Evolutionary conservation across 2,329 filamentous ascomycete genomes (phyloP).

Genomic region (Pyrenochaeta sp.): DNA sequence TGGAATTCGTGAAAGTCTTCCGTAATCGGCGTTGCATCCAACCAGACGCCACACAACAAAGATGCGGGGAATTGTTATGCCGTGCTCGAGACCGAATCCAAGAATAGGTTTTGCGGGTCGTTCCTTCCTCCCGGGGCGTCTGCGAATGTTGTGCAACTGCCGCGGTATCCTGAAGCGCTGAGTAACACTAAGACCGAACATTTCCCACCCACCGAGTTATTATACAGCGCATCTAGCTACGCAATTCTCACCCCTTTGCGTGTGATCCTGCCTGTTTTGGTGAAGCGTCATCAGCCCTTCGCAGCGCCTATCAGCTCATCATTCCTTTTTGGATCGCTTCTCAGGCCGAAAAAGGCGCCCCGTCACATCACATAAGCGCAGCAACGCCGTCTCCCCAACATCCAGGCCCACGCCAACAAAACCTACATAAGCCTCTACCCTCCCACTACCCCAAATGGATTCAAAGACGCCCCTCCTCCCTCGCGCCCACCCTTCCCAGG

Average conservation of each 20-base stretch:
- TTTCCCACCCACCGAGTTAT: neutral
- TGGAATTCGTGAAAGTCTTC: conserved; percentile 24
- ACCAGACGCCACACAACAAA: conserved; percentile 10
- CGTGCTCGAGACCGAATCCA: conserved; percentile 2
- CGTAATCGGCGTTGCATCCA: conserved; percentile 21
- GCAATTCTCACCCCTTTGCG: neutral
- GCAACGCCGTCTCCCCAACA: neutral
- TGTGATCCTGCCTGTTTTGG: neutral
- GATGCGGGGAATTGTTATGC: conserved; percentile 14
- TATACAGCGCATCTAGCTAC: neutral
- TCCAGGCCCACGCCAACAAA: neutral
- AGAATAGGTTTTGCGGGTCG: neutral
- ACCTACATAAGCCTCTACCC: conserved; percentile 13
- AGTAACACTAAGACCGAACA: neutral
- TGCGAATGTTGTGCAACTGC: neutral
- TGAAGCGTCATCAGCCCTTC: conserved; percentile 17
- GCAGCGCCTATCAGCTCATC: conserved; percentile 16
- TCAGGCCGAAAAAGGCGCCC: conserved; percentile 9
- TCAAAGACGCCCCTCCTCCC: conserved; percentile 42
- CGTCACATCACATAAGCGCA: conserved; percentile 10
- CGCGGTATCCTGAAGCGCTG: neutral
- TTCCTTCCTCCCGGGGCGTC: neutral
- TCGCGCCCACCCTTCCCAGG: conserved; percentile 17
- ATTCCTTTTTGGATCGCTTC: conserved; percentile 6
- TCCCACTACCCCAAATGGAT: conserved; percentile 30